Percentiles rank a stretch among this genome's conserved stretches.
phyloP scores from a whole-genome alignment of 116 monocot genomes.

The Phalaenopsis hybrid region DNA sequence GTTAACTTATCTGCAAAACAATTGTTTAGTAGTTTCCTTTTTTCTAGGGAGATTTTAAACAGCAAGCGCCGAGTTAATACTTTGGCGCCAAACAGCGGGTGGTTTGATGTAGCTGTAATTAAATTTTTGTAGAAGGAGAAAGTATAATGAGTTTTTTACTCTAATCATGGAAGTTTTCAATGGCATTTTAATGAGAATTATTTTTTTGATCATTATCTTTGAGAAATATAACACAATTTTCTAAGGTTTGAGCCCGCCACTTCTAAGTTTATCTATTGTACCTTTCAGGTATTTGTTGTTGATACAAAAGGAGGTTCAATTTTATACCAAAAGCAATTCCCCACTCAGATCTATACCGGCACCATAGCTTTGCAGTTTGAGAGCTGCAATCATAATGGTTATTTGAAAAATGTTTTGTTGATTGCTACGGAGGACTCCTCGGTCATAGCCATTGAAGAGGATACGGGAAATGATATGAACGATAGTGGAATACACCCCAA shows the following conservation, averaged over 20 bases:
- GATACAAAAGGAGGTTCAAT: conserved; percentile 50
- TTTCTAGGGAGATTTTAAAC: background rate
- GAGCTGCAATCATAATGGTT: conserved; percentile 38
- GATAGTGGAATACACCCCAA: conserved; percentile 38
- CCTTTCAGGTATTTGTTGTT: conserved; percentile 61
- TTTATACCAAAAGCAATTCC: conserved; percentile 71
- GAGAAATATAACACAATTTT: background rate
- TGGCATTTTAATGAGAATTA: background rate
- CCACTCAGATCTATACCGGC: conserved; percentile 47
- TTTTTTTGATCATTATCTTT: background rate
- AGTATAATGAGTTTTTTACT: background rate
- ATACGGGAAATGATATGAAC: conserved; percentile 49
- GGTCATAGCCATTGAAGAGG: conserved; percentile 59
- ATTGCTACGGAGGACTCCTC: conserved; percentile 68
- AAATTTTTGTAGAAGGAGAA: background rate
- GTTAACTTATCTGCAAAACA: background rate
- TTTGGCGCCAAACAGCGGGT: background rate
- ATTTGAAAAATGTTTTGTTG: conserved; percentile 49
- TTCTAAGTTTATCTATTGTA: conserved; percentile 7
- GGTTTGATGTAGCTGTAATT: background rate
- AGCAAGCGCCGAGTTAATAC: background rate
- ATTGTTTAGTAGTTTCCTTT: background rate
- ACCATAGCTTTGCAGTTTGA: conserved; percentile 65
- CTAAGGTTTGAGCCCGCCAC: background rate
- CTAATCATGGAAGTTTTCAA: background rate